phyloP scores from a whole-genome alignment of 2,329 filamentous ascomycete genomes.

The Pyricularia pennisetigena region DNA sequence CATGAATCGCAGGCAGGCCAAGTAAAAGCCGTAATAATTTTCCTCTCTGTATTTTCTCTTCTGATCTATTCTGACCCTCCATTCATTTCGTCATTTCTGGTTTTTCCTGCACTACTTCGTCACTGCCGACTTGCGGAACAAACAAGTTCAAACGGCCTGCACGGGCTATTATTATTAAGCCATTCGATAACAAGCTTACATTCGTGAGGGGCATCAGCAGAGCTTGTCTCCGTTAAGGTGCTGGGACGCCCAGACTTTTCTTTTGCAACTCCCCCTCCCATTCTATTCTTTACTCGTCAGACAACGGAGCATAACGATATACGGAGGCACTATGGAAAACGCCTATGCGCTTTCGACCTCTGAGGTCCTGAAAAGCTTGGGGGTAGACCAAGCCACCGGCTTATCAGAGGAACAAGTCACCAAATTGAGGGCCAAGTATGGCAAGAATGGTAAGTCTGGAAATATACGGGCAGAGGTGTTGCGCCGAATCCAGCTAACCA shows the following conservation, averaged over 20 bases:
- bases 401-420: conserved; percentile 50
- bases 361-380: conserved; percentile 49
- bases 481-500: neutral
- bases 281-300: neutral
- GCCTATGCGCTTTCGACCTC: conserved; percentile 49
- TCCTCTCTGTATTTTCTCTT: neutral
- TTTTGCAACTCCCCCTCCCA: conserved; percentile 1
- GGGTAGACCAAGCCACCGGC: conserved; percentile 43
- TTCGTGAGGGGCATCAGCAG: neutral
- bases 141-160: neutral
- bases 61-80: neutral
- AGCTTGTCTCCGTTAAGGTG: neutral
- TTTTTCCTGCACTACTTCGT: neutral
- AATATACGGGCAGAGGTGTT: conserved; percentile 4
- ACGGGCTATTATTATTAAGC: neutral
- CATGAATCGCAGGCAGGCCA: conserved; percentile 1
- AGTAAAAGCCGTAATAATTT: neutral
- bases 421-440: conserved; percentile 46
- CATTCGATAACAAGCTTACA: neutral
- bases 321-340: conserved; percentile 43
- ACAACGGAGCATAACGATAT: neutral
- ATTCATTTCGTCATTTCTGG: neutral
- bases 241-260: neutral
- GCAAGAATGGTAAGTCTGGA: conserved; percentile 50
- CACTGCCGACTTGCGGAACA: neutral